Evolutionary conservation across 1,284 basidiomycete species (phyloP).

Genomic region (Rhodotorula sp.): DNA sequence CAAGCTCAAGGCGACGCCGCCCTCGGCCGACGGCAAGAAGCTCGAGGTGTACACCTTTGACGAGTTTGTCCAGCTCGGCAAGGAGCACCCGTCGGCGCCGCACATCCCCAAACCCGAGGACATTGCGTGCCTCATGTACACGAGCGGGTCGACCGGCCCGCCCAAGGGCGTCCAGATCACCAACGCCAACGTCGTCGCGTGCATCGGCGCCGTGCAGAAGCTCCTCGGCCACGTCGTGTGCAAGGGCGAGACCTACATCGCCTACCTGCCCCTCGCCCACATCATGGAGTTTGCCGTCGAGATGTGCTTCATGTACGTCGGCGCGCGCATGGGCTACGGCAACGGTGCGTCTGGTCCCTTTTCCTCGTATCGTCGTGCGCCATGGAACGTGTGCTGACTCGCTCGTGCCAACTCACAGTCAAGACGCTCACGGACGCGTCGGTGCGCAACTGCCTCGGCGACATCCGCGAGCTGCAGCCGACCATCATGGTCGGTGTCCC

Average conservation of each 20-base stretch:
- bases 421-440: conserved; percentile 94
- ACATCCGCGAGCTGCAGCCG: conserved; percentile 79
- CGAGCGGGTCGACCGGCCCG: conserved; percentile 84
- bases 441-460: conserved; percentile 85
- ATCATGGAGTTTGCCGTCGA: conserved; percentile 72
- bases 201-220: conserved; percentile 71
- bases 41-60: conserved; percentile 64
- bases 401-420: background rate
- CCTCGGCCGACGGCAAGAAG: conserved; percentile 50
- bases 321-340: conserved; percentile 73
- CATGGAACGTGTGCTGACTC: background rate
- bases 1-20: conserved; percentile 58
- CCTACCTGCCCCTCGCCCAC: conserved; percentile 66
- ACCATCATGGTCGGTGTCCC: conserved; percentile 89
- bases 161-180: conserved; percentile 93
- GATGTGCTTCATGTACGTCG: conserved; percentile 56
- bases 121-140: conserved; percentile 94
- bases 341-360: conserved; percentile 51
- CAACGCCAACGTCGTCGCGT: conserved; percentile 82
- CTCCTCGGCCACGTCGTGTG: conserved; percentile 76
- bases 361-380: background rate
- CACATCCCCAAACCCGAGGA: conserved; percentile 66
- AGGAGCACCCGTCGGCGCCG: conserved; percentile 58
- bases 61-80: conserved; percentile 68
- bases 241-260: conserved; percentile 64